Conservation (phyloP, 164 flowering plant species). For the Nymphaea thermarum region DNA sequence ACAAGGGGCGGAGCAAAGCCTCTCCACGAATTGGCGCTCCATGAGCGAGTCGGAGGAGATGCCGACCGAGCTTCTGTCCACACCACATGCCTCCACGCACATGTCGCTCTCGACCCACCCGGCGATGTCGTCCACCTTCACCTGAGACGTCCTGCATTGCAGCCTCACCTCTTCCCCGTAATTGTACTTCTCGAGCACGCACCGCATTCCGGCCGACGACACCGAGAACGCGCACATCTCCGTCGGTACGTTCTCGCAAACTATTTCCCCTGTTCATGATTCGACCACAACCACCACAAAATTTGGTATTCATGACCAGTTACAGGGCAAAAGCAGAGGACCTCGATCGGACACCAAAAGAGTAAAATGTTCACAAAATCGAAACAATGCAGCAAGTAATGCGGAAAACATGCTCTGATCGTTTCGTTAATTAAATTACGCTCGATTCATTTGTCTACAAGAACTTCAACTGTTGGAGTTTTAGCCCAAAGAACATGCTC, state of each 20-base stretch:
- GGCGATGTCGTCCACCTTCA: slow-evolving; percentile 33
- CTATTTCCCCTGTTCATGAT: slow-evolving; percentile 24
- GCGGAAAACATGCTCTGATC: too few species aligned
- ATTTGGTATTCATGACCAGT: too few species aligned
- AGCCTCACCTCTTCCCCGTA: slow-evolving; percentile 28
- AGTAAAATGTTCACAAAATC: too few species aligned
- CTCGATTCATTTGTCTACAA: too few species aligned
- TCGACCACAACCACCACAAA: too few species aligned
- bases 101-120: slow-evolving; percentile 41
- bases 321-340: too few species aligned
- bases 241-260: slow-evolving; percentile 34
- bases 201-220: slow-evolving; percentile 45
- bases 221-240: slow-evolving; percentile 49
- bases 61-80: slow-evolving; percentile 37
- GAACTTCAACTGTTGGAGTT: too few species aligned
- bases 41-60: slow-evolving; percentile 62
- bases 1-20: slow-evolving; percentile 61
- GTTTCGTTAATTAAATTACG: too few species aligned
- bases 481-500: too few species aligned
- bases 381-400: too few species aligned
- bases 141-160: slow-evolving; percentile 40
- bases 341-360: too few species aligned
- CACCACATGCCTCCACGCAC: slow-evolving; percentile 50
- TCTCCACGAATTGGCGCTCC: slow-evolving; percentile 32
- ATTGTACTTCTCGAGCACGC: slow-evolving; percentile 51